Base-by-base conservation (phyloP, 208 protist genomes). In the Trypanosoma grayi region DNA sequence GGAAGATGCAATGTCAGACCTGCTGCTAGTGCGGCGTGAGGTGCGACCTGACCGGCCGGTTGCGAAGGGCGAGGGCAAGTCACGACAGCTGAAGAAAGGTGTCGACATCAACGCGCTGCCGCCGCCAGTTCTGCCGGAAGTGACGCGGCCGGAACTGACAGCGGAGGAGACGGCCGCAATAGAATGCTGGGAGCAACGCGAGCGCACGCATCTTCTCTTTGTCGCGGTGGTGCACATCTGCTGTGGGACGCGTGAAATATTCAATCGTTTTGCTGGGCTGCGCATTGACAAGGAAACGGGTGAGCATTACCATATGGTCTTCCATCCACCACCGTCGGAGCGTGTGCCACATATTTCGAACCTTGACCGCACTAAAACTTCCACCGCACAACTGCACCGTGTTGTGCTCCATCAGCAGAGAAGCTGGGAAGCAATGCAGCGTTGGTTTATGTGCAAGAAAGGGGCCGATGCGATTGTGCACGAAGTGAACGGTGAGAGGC, bases 291-390 rank as follows among this genome's bases (percentile, higher is more conserved):
- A 63, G 36, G 89, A 93, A 60, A 93, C 83, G 4, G 72, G 79
- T 22, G 71, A 79, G 46, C 69, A 82, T 57, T 95, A 92, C 68
- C 89, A 95, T 70, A 81, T 95, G 74, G 64, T 77, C 22, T 90
- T 87, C 72, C 41, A 73, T 58, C 89, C 85, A 2, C 89, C 89
- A 40, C 89, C 85, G 4, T 50, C 63, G 30, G 80, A 85, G 20
- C 81, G 89, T 13, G 55, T 86, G 56, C 81, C 85, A 28, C 81
- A 77, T 66, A 45, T 95, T 27, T 69, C 85, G 20, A 77, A 75
- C 65, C 36, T 81, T 2, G 85, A 92, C 33, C 83, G 89, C 48
- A 85, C 84, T 0, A 57, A 64, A 30, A 70, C 61, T 24, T 73
- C 71, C 66, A 79, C 86, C 7, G 75, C 85, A 43, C 75, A 90